Evolutionary conservation across 2,329 filamentous ascomycete species (phyloP), one percentile per base, ranked within the genome.

Genomic region (Capronia epimyces): DNA sequence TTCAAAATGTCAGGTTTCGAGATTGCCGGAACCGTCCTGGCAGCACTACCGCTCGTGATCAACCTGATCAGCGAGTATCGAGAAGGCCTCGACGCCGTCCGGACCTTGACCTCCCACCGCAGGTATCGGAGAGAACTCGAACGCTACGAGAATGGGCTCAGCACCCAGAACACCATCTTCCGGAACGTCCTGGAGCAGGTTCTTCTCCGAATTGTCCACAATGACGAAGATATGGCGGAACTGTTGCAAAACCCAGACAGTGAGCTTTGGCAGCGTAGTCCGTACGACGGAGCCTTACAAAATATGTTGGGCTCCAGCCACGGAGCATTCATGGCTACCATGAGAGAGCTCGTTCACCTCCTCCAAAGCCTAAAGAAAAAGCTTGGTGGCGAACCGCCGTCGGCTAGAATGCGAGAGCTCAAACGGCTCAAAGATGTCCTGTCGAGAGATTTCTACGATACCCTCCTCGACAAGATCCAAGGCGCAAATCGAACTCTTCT

Each of bases 31-130:
- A 13, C 63, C 2, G 55, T 44, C 8, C 50, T 63, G 1, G 62
- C 60, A 2, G 27, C 63, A 18, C 48, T 64, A 9, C 62, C 62
- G 0, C 25, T 65, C 5, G 7, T 64, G n/a, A 49, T 63, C 20
- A 62, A 63, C 22, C 57, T 60, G 16, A 24, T 63, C 16, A 40
- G 31, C 21, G 40, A 39, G 31, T 57, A 55, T 29, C 18, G 60
- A 50, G 15, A 22, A 13, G 1, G 25, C 55, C 12, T 57, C 50
- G 40, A 50, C n/a, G n/a, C n/a, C n/a, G n/a, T n/a, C n/a, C n/a
- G n/a, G n/a, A n/a, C n/a, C n/a, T n/a, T n/a, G n/a, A n/a, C n/a
- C n/a, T n/a, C n/a, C n/a, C n/a, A n/a, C 16, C 31, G 31, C 21
- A 40, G 43, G 31, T 57, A 55, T 29, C 18, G 60, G 50, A 15